Evolutionary conservation across 2,329 filamentous ascomycete species (phyloP).

Genomic region (Colletotrichum plurivorum): DNA sequence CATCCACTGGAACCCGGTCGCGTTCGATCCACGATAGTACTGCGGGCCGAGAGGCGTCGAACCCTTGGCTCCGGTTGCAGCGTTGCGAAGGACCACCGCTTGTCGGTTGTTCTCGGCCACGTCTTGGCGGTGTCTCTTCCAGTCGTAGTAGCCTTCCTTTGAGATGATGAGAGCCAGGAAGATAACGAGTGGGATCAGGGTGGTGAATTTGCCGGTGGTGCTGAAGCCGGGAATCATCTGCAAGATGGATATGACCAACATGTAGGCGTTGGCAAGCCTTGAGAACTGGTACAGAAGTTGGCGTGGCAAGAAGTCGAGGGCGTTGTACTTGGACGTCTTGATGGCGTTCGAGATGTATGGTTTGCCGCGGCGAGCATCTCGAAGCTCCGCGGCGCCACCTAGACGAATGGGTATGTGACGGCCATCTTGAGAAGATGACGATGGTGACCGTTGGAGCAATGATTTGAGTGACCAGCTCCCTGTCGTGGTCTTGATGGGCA

Average conservation of each 20-base stretch:
- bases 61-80: slow-evolving; percentile 46
- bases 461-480: slow-evolving; percentile 2
- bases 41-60: slow-evolving; percentile 46
- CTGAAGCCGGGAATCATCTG: slow-evolving; percentile 84
- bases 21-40: slow-evolving; percentile 39
- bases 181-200: slow-evolving; percentile 80
- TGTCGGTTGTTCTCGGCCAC: slow-evolving; percentile 77
- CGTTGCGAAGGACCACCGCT: slow-evolving; percentile 9
- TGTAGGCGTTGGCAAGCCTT: slow-evolving; percentile 89
- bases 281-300: slow-evolving; percentile 90
- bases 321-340: slow-evolving; percentile 84
- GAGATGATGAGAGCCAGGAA: slow-evolving; percentile 85
- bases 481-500: not conserved
- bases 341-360: slow-evolving; percentile 74
- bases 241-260: slow-evolving; percentile 84
- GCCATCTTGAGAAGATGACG: slow-evolving; percentile 81
- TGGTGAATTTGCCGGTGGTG: slow-evolving; percentile 82
- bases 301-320: slow-evolving; percentile 89
- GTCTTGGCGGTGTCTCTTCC: slow-evolving; percentile 83
- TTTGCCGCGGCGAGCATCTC: slow-evolving; percentile 61
- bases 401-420: slow-evolving; percentile 61
- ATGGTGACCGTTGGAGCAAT: slow-evolving; percentile 40
- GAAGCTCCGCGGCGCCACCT: slow-evolving; percentile 55
- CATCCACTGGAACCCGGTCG: slow-evolving; percentile 71
- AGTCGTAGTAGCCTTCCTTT: slow-evolving; percentile 92